phyloP scores from a whole-genome alignment of 495 filamentous ascomycete genomes.

The Penicillium paradoxum region DNA sequence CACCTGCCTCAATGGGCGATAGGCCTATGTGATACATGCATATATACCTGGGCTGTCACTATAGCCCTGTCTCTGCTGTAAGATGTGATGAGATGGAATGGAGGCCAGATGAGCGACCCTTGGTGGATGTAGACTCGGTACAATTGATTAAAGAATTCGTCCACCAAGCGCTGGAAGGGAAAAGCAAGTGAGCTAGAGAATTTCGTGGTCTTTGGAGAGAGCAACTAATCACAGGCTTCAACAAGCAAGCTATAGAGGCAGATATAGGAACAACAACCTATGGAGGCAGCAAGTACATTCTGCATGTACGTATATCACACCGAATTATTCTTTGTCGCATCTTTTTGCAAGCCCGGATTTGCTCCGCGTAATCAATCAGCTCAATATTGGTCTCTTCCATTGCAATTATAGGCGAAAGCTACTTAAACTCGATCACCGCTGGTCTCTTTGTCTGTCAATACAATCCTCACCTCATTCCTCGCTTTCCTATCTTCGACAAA shows the following conservation, averaged over 20 bases:
- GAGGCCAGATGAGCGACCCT: too few relatives aligned
- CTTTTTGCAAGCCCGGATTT: not conserved
- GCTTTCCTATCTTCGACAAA: not conserved
- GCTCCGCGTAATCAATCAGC: not conserved
- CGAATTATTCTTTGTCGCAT: not conserved
- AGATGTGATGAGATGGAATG: too few relatives aligned
- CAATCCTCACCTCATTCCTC: not conserved
- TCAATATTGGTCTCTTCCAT: not conserved
- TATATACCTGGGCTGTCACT: too few relatives aligned
- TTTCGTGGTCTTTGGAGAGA: too few relatives aligned
- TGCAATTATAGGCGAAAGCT: not conserved
- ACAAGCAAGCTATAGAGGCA: not conserved
- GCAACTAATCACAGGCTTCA: not conserved
- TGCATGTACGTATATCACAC: conserved; percentile 8
- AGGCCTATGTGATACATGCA: too few relatives aligned
- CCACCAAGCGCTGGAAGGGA: too few relatives aligned
- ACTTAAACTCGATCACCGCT: not conserved
- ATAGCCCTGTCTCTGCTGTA: too few relatives aligned
- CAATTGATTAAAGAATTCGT: too few relatives aligned
- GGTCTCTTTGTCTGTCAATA: not conserved
- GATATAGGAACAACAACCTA: not conserved
- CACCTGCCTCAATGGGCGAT: too few relatives aligned
- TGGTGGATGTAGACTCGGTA: too few relatives aligned
- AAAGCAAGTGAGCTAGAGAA: too few relatives aligned
- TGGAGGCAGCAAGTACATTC: not conserved